Base-by-base conservation (phyloP, 345 rosid genomes). In the Eucalyptus paniculata region DNA sequence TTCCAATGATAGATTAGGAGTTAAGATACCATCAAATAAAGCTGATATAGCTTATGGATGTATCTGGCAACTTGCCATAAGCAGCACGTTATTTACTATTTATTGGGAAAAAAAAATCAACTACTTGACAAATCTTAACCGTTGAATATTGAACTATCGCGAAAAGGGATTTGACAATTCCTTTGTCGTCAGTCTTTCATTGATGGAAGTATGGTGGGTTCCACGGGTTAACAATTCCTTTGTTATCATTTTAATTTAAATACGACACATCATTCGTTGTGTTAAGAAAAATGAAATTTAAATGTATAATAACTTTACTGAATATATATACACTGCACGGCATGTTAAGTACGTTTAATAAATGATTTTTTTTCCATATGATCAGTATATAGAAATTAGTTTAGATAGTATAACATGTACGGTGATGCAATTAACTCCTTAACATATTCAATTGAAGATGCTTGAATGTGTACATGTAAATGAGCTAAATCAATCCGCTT, bases 191-290 rank as follows among this genome's bases (percentile, higher is more conserved):
- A 12, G 47, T 77, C 47, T 26, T 77, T 12, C 30, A 77, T 21
- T 21, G 47, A 21, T 40, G 47, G 28, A 77, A 77, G 13, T 77
- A 40, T 40, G 16, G 24, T 77, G 85, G 16, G 47, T 77, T 77
- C 30, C 16, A 77, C 4, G 6, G 16, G 28, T 21, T 77, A 2
- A 23, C 5, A 21, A 12, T 37, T 21, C 9, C 5, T 12, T 11
- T 1, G 1, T 21, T 7, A 4, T 77, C 9, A 72, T 40, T 77
- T 4, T 56, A 23, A 40, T 12, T 77, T 2, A 23, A 56, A 23
- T 2, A 8, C 30, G 4, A 56, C 16, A 21, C 2, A 21, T 40
- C 0, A 19, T 77, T 37, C 0, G 3, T 37, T 6, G 5, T 12
- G 30, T 77, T 13, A 21, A 2, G 62, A 77, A 12, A 24, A 6